phyloP scores from a whole-genome alignment of 768 basidiomycete species.

The Pleurotus tuber-regium region DNA sequence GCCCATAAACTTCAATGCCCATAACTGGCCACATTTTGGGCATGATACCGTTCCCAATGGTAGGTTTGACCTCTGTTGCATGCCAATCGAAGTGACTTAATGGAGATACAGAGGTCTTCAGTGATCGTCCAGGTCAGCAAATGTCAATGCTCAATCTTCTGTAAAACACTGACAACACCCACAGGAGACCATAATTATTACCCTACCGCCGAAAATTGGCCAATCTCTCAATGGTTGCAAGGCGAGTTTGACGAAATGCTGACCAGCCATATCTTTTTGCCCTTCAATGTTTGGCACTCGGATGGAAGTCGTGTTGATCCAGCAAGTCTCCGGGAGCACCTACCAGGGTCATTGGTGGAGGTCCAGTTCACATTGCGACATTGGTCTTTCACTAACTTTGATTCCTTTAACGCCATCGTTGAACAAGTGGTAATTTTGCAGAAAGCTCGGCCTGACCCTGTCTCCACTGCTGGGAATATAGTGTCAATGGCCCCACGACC shows the following conservation, averaged over 20 bases:
- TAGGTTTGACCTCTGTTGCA: too few species aligned
- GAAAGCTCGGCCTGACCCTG: too few species aligned
- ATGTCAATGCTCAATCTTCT: too few species aligned
- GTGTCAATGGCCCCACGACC: too few species aligned
- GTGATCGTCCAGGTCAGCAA: not conserved
- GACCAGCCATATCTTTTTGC: not conserved
- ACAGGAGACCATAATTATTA: not conserved
- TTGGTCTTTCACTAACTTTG: not conserved
- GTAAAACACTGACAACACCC: not conserved
- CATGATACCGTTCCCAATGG: too few species aligned
- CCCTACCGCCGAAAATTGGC: not conserved
- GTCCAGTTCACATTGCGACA: constrained; percentile 5
- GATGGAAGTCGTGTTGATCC: not conserved
- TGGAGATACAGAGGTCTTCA: not conserved
- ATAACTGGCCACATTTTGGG: too few species aligned
- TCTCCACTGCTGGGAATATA: too few species aligned
- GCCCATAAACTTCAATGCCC: too few species aligned
- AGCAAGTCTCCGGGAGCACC: not conserved
- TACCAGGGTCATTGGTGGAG: constrained; percentile 4
- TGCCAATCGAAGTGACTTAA: not conserved
- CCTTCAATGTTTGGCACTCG: not conserved
- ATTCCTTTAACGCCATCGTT: not conserved
- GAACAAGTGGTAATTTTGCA: not conserved
- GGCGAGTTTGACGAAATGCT: not conserved
- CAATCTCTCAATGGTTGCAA: not conserved